phyloP scores from a whole-genome alignment of 257 asterid species.

The Knoxia roxburghii region DNA sequence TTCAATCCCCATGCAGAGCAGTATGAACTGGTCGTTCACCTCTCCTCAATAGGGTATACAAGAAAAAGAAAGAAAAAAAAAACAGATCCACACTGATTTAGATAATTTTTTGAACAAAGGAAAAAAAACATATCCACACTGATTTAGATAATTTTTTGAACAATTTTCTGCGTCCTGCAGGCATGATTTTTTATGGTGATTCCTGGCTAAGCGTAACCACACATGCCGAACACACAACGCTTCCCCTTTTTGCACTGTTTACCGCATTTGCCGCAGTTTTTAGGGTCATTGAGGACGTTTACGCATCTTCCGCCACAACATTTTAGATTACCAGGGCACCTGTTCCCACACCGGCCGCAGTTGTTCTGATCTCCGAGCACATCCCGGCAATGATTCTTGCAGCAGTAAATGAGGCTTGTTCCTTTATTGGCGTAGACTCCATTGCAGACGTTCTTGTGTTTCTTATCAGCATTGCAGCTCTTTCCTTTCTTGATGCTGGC shows the following conservation, averaged over 20 bases:
- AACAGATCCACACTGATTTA: no score
- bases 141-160: no score
- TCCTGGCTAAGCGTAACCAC: constrained; percentile 49
- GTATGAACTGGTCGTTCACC: no score
- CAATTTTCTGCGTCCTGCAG: background rate
- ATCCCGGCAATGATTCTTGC: constrained; percentile 60
- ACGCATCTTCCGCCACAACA: constrained; percentile 54
- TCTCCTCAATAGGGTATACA: no score
- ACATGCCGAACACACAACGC: constrained; percentile 37
- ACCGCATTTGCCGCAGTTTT: constrained; percentile 47
- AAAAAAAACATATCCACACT: no score
- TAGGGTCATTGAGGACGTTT: constrained; percentile 9
- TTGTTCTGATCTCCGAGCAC: constrained; percentile 50
- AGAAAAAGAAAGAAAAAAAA: no score
- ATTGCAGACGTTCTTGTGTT: constrained; percentile 35
- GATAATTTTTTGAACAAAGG: no score
- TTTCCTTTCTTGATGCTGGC: constrained; percentile 35
- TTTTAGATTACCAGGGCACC: constrained; percentile 36
- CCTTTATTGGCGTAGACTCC: constrained; percentile 48
- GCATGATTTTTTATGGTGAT: no score
- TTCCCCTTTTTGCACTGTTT: constrained; percentile 31
- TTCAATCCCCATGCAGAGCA: no score
- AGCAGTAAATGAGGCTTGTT: constrained; percentile 37
- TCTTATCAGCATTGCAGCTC: constrained; percentile 21
- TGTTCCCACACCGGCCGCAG: constrained; percentile 46